These are phyloP conservation scores for Lavandula angustifolia DNA, from an alignment of 257 asterid genomes.

Conservation along the genomic window DNA sequence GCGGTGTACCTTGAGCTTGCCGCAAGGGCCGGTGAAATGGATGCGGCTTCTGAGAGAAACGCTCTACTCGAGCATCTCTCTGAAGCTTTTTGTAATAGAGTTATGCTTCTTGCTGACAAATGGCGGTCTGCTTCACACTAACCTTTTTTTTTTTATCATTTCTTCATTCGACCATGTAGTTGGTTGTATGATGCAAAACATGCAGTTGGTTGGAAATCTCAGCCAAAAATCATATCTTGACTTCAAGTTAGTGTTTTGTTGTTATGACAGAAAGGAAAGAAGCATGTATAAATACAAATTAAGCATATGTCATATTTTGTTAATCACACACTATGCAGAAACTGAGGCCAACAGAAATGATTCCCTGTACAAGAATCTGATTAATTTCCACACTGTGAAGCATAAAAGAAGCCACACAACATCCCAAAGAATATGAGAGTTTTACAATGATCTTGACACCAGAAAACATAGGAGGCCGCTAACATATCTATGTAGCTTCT, in stretches of 20 bases:
- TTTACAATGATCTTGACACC: neutral
- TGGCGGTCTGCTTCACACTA: conserved; percentile 55
- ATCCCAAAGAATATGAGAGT: neutral
- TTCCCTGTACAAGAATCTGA: conserved; percentile 7
- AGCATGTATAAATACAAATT: too few relatives aligned
- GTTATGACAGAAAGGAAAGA: too few relatives aligned
- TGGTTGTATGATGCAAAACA: too few relatives aligned
- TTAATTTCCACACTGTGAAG: conserved; percentile 16
- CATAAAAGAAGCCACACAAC: conserved; percentile 8
- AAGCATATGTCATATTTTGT: neutral
- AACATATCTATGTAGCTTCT: neutral
- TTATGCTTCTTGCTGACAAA: conserved; percentile 51
- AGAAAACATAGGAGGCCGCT: neutral
- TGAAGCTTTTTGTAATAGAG: conserved; percentile 45
- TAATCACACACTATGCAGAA: neutral
- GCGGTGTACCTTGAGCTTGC: conserved; percentile 78
- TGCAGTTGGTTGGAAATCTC: too few relatives aligned
- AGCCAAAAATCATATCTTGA: too few relatives aligned
- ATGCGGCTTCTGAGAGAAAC: conserved; percentile 52
- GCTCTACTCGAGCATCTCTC: conserved; percentile 52
- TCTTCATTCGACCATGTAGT: neutral
- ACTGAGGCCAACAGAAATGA: neutral
- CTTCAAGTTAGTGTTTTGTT: too few relatives aligned
- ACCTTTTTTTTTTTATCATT: neutral
- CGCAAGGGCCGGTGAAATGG: conserved; percentile 62